Conservation (phyloP, 129 eudicot species). For the Tagetes patula region DNA sequence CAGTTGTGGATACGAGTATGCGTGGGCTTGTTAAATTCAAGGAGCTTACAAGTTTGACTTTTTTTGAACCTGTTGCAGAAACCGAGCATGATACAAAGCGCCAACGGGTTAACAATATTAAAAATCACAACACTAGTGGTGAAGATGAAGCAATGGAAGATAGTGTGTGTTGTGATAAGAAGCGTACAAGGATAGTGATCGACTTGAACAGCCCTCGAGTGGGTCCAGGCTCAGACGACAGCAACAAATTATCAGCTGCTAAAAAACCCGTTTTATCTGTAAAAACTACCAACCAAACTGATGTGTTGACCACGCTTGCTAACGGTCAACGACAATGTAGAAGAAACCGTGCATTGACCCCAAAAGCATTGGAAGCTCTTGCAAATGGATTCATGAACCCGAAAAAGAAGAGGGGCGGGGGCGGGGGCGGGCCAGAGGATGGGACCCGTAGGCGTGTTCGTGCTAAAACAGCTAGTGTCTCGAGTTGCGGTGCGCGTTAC, state of each 20-base stretch:
- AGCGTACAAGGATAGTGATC: constrained; percentile 23
- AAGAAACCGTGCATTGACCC: constrained; percentile 54
- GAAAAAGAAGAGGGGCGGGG: constrained; percentile 34
- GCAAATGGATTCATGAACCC: constrained; percentile 40
- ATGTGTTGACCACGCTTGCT: not conserved
- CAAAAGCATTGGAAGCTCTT: constrained; percentile 57
- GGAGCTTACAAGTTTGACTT: constrained; percentile 34
- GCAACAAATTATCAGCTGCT: constrained; percentile 8
- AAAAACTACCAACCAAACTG: constrained; percentile 12
- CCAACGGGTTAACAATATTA: not conserved
- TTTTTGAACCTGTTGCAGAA: constrained; percentile 17
- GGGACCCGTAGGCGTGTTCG: constrained; percentile 35
- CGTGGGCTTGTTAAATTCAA: constrained; percentile 27
- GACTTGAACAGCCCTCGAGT: constrained; percentile 47
- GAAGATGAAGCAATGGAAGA: constrained; percentile 20
- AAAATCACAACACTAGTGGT: not conserved
- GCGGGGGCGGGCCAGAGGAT: constrained; percentile 28
- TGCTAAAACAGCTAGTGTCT: constrained; percentile 30
- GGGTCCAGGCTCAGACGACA: constrained; percentile 21
- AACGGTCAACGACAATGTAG: constrained; percentile 52
- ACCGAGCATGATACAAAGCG: constrained; percentile 4
- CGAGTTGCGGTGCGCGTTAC: constrained; percentile 28
- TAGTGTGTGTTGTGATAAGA: constrained; percentile 1
- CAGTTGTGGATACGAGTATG: constrained; percentile 46
- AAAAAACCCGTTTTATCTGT: constrained; percentile 7